Evolutionary conservation across 2,329 filamentous ascomycete genomes (phyloP).

Genomic region (Paramyrothecium roridum): DNA sequence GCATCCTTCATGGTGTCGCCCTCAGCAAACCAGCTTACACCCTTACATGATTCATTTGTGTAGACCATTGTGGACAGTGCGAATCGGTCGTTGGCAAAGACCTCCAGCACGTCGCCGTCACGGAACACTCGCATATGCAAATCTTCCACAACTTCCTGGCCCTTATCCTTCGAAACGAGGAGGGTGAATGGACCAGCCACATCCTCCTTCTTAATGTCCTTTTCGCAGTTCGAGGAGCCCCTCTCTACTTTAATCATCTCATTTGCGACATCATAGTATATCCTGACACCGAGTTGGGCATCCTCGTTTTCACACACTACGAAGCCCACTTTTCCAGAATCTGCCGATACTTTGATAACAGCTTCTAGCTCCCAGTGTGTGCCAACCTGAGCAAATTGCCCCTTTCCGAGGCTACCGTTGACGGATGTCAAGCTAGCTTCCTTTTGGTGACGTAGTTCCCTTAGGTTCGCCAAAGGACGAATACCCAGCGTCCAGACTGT

Average conservation of each 20-base stretch:
- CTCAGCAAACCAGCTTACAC: background rate
- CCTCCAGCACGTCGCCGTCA: constrained; percentile 19
- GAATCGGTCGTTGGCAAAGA: constrained; percentile 22
- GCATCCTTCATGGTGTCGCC: background rate
- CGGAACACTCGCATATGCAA: constrained; percentile 15
- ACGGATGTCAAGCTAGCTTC: constrained; percentile 10
- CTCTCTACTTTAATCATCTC: constrained; percentile 39
- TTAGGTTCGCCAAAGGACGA: constrained; percentile 18
- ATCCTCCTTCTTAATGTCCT: constrained; percentile 28
- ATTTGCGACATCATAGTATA: constrained; percentile 31
- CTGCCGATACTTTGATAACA: constrained; percentile 10
- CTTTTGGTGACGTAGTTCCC: constrained; percentile 13
- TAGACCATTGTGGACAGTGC: constrained; percentile 22
- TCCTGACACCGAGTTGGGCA: constrained; percentile 24
- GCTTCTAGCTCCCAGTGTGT: constrained; percentile 21
- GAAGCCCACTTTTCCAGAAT: constrained; percentile 12
- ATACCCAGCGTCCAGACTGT: constrained; percentile 41
- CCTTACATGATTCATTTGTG: background rate
- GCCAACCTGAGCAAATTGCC: background rate
- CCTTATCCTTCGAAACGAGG: constrained; percentile 22
- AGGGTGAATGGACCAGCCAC: constrained; percentile 42
- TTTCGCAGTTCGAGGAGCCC: constrained; percentile 23
- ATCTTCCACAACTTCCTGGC: constrained; percentile 13
- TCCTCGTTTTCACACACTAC: constrained; percentile 22
- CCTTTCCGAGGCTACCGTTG: background rate